Evolutionary conservation across 805 yeast genomes (phyloP).

Genomic region (Saturnispora ahearnii): DNA sequence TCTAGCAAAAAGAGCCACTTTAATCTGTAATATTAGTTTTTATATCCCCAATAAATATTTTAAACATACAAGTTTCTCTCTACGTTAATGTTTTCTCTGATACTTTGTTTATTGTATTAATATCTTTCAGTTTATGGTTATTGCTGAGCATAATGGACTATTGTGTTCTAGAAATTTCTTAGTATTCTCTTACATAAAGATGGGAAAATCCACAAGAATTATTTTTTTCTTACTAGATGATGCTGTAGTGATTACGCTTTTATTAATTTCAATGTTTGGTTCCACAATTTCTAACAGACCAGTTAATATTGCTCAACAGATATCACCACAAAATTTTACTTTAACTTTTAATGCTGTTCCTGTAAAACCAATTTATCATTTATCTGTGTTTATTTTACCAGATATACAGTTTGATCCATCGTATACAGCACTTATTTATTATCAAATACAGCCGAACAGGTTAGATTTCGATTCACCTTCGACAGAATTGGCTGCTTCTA

Average conservation of each 20-base stretch:
- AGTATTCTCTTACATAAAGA: background rate
- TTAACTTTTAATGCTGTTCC: constrained; percentile 55
- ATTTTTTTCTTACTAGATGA: too few species aligned
- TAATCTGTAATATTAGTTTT: constrained; percentile 7
- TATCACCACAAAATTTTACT: constrained; percentile 60
- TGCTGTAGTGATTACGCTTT: too few species aligned
- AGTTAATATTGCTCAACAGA: constrained; percentile 48
- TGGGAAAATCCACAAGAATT: background rate
- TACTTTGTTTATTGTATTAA: background rate
- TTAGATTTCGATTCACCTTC: constrained; percentile 8
- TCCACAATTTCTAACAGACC: constrained; percentile 28
- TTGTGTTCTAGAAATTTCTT: constrained; percentile 1
- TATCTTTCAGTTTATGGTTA: background rate
- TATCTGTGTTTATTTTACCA: constrained; percentile 80
- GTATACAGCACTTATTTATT: constrained; percentile 78
- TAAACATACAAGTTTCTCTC: background rate
- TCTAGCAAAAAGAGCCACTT: constrained; percentile 13
- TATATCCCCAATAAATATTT: constrained; percentile 1
- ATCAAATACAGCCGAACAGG: constrained; percentile 63
- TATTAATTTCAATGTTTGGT: constrained; percentile 23
- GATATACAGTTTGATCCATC: constrained; percentile 62
- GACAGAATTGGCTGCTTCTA: constrained; percentile 7
- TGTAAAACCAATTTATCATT: constrained; percentile 49
- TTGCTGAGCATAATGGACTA: background rate
- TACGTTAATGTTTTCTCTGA: background rate